Percentiles rank a stretch among this genome's conserved stretches.
Evolutionary conservation across 2,329 filamentous ascomycete species (phyloP).

Genomic region (Tricladium varicosporioides): DNA sequence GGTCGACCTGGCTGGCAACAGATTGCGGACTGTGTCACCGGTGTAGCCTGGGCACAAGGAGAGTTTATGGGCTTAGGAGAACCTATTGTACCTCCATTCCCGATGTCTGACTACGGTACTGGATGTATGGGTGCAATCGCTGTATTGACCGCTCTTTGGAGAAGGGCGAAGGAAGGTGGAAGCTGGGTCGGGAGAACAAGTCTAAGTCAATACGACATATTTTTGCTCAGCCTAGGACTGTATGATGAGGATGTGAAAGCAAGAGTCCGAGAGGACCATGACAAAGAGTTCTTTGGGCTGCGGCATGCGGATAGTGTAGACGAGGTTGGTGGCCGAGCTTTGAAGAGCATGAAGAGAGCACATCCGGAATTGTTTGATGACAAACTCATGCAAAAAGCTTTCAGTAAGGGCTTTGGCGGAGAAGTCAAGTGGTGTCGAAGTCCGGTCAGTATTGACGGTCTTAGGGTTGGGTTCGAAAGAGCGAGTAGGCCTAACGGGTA

Average conservation of each 20-base stretch:
- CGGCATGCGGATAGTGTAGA: conserved; percentile 33
- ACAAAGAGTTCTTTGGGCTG: conserved; percentile 27
- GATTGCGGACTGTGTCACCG: conserved; percentile 54
- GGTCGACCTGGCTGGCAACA: conserved; percentile 68
- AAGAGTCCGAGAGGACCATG: conserved; percentile 26
- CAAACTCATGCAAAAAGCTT: conserved; percentile 28
- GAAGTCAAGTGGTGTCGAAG: conserved; percentile 33
- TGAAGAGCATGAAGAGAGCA: conserved; percentile 29
- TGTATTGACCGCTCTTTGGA: conserved; percentile 61
- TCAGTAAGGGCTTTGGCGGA: conserved; percentile 26
- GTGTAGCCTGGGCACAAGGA: conserved; percentile 46
- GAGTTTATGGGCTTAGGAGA: conserved; percentile 58
- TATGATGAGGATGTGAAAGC: conserved; percentile 52
- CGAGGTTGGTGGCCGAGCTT: conserved; percentile 29
- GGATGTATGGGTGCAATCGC: conserved; percentile 70
- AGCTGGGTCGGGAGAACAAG: conserved; percentile 65
- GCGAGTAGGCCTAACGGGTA: conserved; percentile 48
- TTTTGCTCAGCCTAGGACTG: conserved; percentile 59
- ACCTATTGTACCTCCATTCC: conserved; percentile 64
- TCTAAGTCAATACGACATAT: conserved; percentile 66
- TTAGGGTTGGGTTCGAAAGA: conserved; percentile 30
- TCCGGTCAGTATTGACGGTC: conserved; percentile 29
- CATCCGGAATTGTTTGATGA: conserved; percentile 34
- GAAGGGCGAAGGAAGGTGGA: conserved; percentile 60
- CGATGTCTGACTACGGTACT: conserved; percentile 66